A percentile compares a stretch with the other conserved stretches of the same genome.
phyloP scores from a whole-genome alignment of 371 early-diverging fungal genomes.

The Saksenaea vasiformis region DNA sequence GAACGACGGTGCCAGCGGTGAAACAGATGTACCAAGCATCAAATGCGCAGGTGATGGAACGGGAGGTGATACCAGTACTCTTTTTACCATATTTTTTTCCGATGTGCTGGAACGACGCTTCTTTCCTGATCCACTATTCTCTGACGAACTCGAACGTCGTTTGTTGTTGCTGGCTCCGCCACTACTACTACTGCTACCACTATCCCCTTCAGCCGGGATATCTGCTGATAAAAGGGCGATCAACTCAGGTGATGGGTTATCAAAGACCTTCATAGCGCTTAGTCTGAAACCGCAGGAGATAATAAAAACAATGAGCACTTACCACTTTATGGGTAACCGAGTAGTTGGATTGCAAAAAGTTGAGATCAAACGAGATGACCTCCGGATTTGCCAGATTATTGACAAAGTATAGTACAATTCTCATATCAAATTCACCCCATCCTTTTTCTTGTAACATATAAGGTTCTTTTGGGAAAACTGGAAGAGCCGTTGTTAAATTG shows the following conservation, averaged over 20 bases:
- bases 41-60: slow-evolving; percentile 14
- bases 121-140: slow-evolving; percentile 9
- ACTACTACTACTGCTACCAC: neutral
- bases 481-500: slow-evolving; percentile 1
- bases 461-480: slow-evolving; percentile 66
- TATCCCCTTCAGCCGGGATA: neutral
- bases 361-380: slow-evolving; percentile 58
- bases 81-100: slow-evolving; percentile 14
- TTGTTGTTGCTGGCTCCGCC: neutral
- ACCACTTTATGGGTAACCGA: slow-evolving; percentile 50
- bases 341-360: slow-evolving; percentile 57
- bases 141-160: slow-evolving; percentile 10
- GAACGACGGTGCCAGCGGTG: slow-evolving; percentile 22
- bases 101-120: slow-evolving; percentile 11
- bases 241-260: slow-evolving; percentile 30
- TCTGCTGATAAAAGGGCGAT: slow-evolving; percentile 12
- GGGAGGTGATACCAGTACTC: slow-evolving; percentile 6
- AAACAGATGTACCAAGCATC: slow-evolving; percentile 8
- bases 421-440: slow-evolving; percentile 75
- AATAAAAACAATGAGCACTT: slow-evolving; percentile 9
- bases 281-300: neutral
- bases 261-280: slow-evolving; percentile 15
- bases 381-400: slow-evolving; percentile 48
- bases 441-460: slow-evolving; percentile 56
- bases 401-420: slow-evolving; percentile 56